Evolutionary conservation across 495 filamentous ascomycete species (phyloP).

Genomic region (Apiosordaria backusii): DNA sequence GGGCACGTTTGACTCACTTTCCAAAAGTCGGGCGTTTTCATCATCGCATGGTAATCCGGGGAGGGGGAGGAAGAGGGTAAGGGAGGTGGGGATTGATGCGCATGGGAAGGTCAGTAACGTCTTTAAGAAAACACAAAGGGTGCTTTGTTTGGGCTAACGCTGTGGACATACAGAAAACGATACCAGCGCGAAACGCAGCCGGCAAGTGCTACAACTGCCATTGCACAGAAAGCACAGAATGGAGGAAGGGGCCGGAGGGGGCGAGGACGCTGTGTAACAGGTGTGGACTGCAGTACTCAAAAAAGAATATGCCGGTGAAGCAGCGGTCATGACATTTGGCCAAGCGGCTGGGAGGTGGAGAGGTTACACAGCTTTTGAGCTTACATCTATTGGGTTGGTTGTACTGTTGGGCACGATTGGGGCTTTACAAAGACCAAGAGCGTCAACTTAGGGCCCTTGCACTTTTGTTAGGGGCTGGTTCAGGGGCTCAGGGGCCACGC

Average conservation of each 20-base stretch:
- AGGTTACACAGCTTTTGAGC: too few species aligned
- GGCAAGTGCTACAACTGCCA: conserved; percentile 7
- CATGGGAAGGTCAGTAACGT: background rate
- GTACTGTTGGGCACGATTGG: too few species aligned
- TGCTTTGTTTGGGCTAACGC: background rate
- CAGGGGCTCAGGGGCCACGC: background rate
- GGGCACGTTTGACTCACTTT: background rate
- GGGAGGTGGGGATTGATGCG: background rate
- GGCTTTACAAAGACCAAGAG: too few species aligned
- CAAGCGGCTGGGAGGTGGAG: background rate
- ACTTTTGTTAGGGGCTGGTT: background rate
- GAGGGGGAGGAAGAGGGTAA: background rate
- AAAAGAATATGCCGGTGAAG: background rate
- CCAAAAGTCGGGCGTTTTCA: background rate
- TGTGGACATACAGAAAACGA: conserved; percentile 2
- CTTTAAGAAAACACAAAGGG: background rate
- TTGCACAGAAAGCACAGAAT: conserved; percentile 12
- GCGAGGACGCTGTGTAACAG: conserved; percentile 13
- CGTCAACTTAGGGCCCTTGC: too few species aligned
- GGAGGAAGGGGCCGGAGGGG: conserved; percentile 14
- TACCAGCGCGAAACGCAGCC: background rate
- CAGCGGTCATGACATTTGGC: background rate
- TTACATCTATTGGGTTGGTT: too few species aligned
- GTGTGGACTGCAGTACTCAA: conserved; percentile 13
- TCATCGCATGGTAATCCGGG: too few species aligned